These are phyloP conservation scores for Tanozyma kutaoensis DNA, from an alignment of 805 yeast genomes.

Conservation along the genomic window DNA sequence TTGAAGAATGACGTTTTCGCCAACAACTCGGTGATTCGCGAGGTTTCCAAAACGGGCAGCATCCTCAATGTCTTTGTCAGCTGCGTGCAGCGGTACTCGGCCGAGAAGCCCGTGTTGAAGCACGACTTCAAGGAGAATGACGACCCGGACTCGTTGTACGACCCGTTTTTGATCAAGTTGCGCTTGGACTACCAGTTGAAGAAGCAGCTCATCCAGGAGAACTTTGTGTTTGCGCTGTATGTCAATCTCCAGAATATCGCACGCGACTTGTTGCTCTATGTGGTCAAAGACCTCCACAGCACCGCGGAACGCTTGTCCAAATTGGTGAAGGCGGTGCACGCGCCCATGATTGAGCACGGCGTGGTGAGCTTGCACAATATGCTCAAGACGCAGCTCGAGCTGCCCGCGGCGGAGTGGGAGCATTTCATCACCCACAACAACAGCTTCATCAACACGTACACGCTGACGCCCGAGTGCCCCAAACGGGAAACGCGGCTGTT, in stretches of 20 bases:
- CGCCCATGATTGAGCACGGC: conserved; percentile 4
- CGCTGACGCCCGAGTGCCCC: conserved; percentile 4
- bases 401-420: conserved; percentile 23
- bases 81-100: conserved; percentile 28
- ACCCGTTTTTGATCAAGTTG: conserved; percentile 28
- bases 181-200: conserved; percentile 26
- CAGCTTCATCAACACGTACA: conserved; percentile 11
- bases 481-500: conserved; percentile 10
- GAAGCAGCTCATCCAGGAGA: conserved; percentile 26
- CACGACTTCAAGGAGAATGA: conserved; percentile 10
- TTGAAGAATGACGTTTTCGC: conserved; percentile 29
- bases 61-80: conserved; percentile 29
- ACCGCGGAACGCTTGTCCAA: conserved; percentile 21
- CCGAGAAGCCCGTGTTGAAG: conserved; percentile 20
- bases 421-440: conserved; percentile 20
- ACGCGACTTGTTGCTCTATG: conserved; percentile 21
- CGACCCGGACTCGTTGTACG: conserved; percentile 17
- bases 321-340: conserved; percentile 8
- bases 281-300: conserved; percentile 20
- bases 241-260: conserved; percentile 28
- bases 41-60: conserved; percentile 15
- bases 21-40: conserved; percentile 14
- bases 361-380: conserved; percentile 11
- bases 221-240: conserved; percentile 27
- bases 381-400: conserved; percentile 11